Conservation (phyloP, 2,329 filamentous ascomycete species). For the Lachnellula subtilissima region DNA sequence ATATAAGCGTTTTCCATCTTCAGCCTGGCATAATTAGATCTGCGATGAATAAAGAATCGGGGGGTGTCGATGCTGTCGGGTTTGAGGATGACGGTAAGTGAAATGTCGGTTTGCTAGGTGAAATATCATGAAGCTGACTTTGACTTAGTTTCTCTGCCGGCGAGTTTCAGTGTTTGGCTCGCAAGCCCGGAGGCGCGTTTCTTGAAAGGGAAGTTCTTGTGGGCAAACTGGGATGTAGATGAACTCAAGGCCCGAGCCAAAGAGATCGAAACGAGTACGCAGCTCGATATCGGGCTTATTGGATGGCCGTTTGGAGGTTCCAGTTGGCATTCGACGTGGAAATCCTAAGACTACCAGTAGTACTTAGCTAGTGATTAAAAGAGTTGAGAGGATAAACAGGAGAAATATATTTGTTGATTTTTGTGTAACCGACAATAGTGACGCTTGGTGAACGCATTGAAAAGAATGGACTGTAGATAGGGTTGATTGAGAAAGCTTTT, state of each 20-base stretch:
- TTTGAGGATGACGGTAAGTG: conserved; percentile 30
- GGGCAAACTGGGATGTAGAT: conserved; percentile 48
- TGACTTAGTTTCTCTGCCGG: conserved; percentile 19
- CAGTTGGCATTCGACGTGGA: not conserved
- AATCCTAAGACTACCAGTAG: no score
- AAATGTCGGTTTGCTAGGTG: not conserved
- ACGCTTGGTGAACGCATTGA: no score
- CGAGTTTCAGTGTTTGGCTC: conserved; percentile 23
- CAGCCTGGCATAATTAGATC: conserved; percentile 32
- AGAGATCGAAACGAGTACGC: conserved; percentile 23
- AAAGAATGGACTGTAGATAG: no score
- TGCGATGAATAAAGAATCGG: conserved; percentile 27
- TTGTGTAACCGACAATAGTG: no score
- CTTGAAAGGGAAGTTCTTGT: conserved; percentile 42
- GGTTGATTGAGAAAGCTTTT: no score
- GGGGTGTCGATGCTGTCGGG: conserved; percentile 20
- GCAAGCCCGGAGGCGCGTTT: conserved; percentile 40
- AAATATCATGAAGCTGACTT: conserved; percentile 15
- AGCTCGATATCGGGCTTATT: conserved; percentile 16
- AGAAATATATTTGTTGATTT: no score
- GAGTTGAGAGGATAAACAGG: no score
- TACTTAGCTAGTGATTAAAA: no score
- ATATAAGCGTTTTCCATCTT: conserved; percentile 31
- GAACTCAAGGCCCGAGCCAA: conserved; percentile 38
- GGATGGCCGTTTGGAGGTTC: conserved; percentile 16